Evolutionary conservation across 2,329 filamentous ascomycete genomes (phyloP).

Genomic region (Myriosclerotinia duriaeana): DNA sequence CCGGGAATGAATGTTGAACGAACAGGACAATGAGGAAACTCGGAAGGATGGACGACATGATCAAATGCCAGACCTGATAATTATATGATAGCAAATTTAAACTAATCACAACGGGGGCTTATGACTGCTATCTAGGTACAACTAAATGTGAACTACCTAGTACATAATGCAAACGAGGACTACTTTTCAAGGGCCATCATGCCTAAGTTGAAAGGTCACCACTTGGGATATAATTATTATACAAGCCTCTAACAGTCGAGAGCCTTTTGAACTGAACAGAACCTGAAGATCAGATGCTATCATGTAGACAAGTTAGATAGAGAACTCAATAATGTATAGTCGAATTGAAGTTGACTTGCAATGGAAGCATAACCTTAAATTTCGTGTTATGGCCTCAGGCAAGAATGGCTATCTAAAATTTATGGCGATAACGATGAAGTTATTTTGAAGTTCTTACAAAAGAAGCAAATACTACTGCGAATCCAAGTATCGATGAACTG

Average conservation of each 20-base stretch:
- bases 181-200: no score
- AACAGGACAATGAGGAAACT: no score
- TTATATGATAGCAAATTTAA: no score
- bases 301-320: neutral
- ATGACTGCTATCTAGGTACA: no score
- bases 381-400: constrained; percentile 4
- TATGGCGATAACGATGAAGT: constrained; percentile 10
- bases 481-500: neutral
- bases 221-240: constrained; percentile 12
- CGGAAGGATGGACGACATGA: no score
- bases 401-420: neutral
- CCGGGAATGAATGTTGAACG: no score
- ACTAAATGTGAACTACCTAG: no score
- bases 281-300: no score
- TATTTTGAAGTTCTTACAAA: neutral
- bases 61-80: no score
- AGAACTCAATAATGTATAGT: neutral
- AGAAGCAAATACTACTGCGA: constrained; percentile 6
- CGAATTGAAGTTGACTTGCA: neutral
- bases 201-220: neutral
- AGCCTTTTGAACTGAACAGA: neutral
- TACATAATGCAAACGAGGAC: no score
- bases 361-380: neutral
- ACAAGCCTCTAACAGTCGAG: neutral
- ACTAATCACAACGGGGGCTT: no score